phyloP scores from a whole-genome alignment of 192 early-diverging fungal genomes.

The Entomortierella chlamydospora region DNA sequence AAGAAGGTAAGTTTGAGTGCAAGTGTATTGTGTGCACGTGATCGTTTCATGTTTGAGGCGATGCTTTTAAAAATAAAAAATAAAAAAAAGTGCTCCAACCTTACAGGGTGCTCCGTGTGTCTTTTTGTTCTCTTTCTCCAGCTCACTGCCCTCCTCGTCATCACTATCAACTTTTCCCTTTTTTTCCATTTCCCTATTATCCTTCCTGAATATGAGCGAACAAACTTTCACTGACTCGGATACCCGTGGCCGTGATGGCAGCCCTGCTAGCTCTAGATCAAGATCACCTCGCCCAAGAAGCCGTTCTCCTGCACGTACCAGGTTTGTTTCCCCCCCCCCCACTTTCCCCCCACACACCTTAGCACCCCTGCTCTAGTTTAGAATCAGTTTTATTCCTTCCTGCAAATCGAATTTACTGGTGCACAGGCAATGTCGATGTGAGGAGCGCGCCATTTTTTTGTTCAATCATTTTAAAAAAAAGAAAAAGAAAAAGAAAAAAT shows the following conservation, averaged over 20 bases:
- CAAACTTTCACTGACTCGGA: slow-evolving; percentile 43
- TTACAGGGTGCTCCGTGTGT: no score
- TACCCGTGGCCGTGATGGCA: slow-evolving; percentile 36
- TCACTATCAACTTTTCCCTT: not conserved
- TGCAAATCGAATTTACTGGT: no score
- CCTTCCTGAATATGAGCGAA: slow-evolving; percentile 35
- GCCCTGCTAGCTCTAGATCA: slow-evolving; percentile 41
- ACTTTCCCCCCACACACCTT: not conserved
- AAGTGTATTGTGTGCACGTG: not conserved
- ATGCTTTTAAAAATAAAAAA: no score
- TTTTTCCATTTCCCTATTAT: not conserved
- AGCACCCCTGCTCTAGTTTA: no score
- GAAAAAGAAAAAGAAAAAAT: no score
- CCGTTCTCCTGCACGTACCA: slow-evolving; percentile 40
- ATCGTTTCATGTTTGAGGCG: not conserved
- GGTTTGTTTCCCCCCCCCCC: slow-evolving; percentile 10
- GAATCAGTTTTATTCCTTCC: not conserved
- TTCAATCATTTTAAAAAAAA: no score
- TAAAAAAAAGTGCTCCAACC: no score
- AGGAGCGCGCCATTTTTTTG: not conserved
- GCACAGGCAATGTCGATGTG: not conserved
- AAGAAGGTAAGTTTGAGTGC: no score
- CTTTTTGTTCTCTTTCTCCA: not conserved
- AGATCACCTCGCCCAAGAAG: slow-evolving; percentile 47
- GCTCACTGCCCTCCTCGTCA: not conserved